Evolutionary conservation across 164 flowering plant species (phyloP), one percentile per base, ranked within the genome.

Genomic region (Nymphaea colorata): DNA sequence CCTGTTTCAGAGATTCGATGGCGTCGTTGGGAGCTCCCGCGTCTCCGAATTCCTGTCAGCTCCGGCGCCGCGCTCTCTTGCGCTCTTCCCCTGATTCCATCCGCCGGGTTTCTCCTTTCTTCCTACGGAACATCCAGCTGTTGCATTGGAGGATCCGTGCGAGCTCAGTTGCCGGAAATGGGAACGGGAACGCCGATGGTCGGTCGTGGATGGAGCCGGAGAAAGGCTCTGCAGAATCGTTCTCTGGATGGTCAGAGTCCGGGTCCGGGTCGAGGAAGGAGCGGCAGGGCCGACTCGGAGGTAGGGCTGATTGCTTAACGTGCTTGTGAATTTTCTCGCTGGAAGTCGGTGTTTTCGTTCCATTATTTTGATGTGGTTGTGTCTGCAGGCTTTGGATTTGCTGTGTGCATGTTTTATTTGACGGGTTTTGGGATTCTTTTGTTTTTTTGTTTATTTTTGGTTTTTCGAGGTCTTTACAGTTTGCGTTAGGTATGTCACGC

Each of bases 1-100:
- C 14, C 57, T 3, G 0, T 8, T 8, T 51, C 14, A 10, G 57
- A 15, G 14, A 51, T 15, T 51, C 57, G 61, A 86, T 86, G 96
- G 82, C 79, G 68, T 73, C 80, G 44, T 59, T 79, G 64, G 66
- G 79, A 15, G 67, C 79, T 59, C 69, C 83, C 44, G 76, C 83
- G 71, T 76, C 79, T 41, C 89, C 90, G 62, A 83, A 65, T 76
- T 90, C 91, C 2, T 84, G 72, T 68, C 96, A 88, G 84, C 87
- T 90, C 61, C 85, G 84, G 25, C 70, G 83, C 15, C 83, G 87
- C 10, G 57, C 12, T 8, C 57, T 51, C 14, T 15, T 15, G 14
- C 57, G 57, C 57, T 4, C 57, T 51, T 51, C 57, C 14, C 67
- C 81, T 66, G 75, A 70, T 61, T 71, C 75, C 79, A 68, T 69